Evolutionary conservation across 2,329 filamentous ascomycete species (phyloP).

Genomic region (Neofusicoccum umdonicola): DNA sequence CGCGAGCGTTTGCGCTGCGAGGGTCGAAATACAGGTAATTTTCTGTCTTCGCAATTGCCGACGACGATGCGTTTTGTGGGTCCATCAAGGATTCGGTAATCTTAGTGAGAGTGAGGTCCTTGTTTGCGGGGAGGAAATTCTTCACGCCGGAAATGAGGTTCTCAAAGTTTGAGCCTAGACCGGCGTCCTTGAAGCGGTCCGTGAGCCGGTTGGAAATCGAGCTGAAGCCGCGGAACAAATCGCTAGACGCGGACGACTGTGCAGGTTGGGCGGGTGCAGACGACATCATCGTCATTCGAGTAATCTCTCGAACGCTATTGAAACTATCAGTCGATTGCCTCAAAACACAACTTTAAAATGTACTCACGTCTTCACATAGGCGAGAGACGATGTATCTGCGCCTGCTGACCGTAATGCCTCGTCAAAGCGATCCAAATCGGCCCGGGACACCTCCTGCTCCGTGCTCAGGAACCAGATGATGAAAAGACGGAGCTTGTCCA

Average conservation of each 20-base stretch:
- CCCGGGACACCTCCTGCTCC: constrained; percentile 78
- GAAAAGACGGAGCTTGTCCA: constrained; percentile 90
- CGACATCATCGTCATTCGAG: constrained; percentile 96
- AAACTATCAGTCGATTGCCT: constrained; percentile 1
- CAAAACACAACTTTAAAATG: neutral
- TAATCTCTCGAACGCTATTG: constrained; percentile 79
- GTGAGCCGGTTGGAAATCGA: constrained; percentile 89
- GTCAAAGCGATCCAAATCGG: constrained; percentile 83
- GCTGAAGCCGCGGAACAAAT: constrained; percentile 90
- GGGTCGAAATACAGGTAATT: constrained; percentile 97
- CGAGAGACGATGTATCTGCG: constrained; percentile 71
- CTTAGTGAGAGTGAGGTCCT: constrained; percentile 93
- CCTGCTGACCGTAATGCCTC: constrained; percentile 75
- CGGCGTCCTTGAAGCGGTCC: constrained; percentile 89
- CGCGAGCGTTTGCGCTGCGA: constrained; percentile 85
- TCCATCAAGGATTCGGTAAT: constrained; percentile 99
- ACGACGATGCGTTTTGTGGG: constrained; percentile 81
- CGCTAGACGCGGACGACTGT: constrained; percentile 62
- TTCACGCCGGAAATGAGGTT: constrained; percentile 94
- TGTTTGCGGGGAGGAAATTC: constrained; percentile 94
- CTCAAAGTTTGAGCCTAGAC: constrained; percentile 84
- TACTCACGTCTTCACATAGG: constrained; percentile 80
- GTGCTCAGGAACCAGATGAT: constrained; percentile 91
- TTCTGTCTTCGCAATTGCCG: constrained; percentile 93
- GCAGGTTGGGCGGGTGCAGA: constrained; percentile 69